Evolutionary conservation across 2,329 filamentous ascomycete genomes (phyloP), one percentile per base, ranked within the genome.

Genomic region (Gremmenia infestans): DNA sequence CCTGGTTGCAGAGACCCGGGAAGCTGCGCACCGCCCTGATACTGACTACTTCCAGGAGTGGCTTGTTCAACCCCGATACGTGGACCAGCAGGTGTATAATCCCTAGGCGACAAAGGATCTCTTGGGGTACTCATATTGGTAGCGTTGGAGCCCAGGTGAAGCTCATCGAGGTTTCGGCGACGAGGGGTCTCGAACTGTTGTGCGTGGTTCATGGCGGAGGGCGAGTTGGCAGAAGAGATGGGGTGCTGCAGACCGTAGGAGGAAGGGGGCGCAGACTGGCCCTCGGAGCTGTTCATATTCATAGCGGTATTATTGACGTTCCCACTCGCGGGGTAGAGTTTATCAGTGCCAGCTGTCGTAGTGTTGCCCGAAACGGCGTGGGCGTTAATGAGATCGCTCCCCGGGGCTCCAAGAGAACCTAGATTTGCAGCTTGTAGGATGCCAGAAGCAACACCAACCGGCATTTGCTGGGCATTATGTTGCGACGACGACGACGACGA

Each of bases 1-100:
- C 79, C 80, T 28, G 81, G 77, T 67, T 86, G 84, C 43, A 87
- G 73, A 51, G 82, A 79, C 56, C 82, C 83, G 17, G 85, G 85
- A 4, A 88, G 71, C 55, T 74, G 70, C 56, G 70, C 73, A 50
- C 71, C 69, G 56, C 65, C 67, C 52, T 73, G 70, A 66, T 78
- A 81, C 58, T 80, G 78, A 32, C 70, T 64, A 53, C 70, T 67
- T 53, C 77, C 73, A 23, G 79, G 73, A 19, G 75, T 76, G n/a
- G 78, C 76, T 63, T 83, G 79, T 62, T 86, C 82, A 49, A 86
- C 73, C 65, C 76, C 83, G 67, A 86, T 82, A 50, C 80, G 80
- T 53, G 76, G 73, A 58, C 75, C 73, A 52, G 70, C 73, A 48
- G 72, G 73, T 48, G 71, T 70, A 65, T 79, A 79, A 53, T 79